Evolutionary conservation across 768 basidiomycete genomes (phyloP).

Genomic region (Antrodiella citrinella): DNA sequence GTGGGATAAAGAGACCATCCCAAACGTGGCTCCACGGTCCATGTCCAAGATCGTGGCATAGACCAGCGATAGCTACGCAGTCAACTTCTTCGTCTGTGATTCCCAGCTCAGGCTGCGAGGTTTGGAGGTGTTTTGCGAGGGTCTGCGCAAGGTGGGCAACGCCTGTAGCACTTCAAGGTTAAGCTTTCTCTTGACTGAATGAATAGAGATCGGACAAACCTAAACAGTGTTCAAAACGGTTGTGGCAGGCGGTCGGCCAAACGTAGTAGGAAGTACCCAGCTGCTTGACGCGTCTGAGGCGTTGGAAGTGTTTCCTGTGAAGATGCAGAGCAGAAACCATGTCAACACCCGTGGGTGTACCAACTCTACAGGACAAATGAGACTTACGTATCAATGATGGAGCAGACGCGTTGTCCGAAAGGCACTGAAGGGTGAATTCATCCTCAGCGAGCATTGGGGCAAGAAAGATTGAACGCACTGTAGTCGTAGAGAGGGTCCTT

Average conservation of each 20-base stretch:
- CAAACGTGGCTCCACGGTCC: conserved; percentile 86
- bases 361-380: not conserved
- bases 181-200: too few relatives aligned
- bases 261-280: conserved; percentile 71
- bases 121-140: conserved; percentile 50
- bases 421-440: conserved; percentile 14
- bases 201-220: conserved; percentile 31
- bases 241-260: conserved; percentile 74
- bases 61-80: conserved; percentile 73
- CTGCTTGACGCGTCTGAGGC: conserved; percentile 71
- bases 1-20: conserved; percentile 67
- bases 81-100: conserved; percentile 67
- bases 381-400: conserved; percentile 64
- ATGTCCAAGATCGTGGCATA: conserved; percentile 82
- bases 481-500: conserved; percentile 22
- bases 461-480: conserved; percentile 12
- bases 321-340: not conserved
- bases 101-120: conserved; percentile 48
- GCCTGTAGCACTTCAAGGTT: conserved; percentile 35
- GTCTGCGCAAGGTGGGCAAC: conserved; percentile 65
- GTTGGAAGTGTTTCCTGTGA: conserved; percentile 64
- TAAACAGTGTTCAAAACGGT: conserved; percentile 78
- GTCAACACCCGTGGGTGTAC: not conserved
- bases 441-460: too few relatives aligned
- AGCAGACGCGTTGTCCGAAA: conserved; percentile 31